Evolutionary conservation across 2,329 filamentous ascomycete species (phyloP).

Genomic region (Rugonectria rugulosa): DNA sequence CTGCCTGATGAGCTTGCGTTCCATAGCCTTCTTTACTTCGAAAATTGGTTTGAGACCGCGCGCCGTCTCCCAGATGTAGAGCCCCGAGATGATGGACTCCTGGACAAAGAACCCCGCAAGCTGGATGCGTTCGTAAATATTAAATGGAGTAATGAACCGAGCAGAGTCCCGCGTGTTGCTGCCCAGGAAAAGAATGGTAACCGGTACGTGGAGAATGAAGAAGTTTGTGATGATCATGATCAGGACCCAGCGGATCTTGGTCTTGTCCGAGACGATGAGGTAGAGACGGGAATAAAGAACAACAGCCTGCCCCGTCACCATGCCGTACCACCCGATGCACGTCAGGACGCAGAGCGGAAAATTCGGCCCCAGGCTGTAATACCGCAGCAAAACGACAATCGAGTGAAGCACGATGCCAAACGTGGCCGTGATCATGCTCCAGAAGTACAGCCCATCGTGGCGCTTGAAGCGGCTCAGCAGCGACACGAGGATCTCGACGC

Average conservation of each 20-base stretch:
- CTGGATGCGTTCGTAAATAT: constrained; percentile 51
- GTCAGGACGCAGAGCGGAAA: constrained; percentile 29
- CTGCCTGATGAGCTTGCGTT: constrained; percentile 41
- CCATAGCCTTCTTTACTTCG: constrained; percentile 48
- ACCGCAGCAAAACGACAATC: constrained; percentile 55
- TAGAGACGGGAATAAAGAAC: constrained; percentile 70
- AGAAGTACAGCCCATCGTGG: constrained; percentile 46
- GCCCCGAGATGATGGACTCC: constrained; percentile 59
- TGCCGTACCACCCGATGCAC: constrained; percentile 44
- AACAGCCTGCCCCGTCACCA: constrained; percentile 68
- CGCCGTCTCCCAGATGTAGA: constrained; percentile 58
- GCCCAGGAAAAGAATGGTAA: constrained; percentile 62
- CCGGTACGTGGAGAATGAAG: constrained; percentile 60
- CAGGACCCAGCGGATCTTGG: constrained; percentile 56
- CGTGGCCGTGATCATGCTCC: constrained; percentile 46
- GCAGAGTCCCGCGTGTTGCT: constrained; percentile 45
- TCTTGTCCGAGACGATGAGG: constrained; percentile 60
- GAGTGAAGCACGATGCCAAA: constrained; percentile 46
- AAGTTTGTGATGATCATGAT: constrained; percentile 65
- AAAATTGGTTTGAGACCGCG: constrained; percentile 26
- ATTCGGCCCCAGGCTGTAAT: background rate
- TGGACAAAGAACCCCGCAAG: constrained; percentile 64
- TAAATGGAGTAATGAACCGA: constrained; percentile 22
- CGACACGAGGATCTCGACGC: constrained; percentile 44
- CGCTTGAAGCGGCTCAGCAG: constrained; percentile 46